Percentiles rank a stretch among this genome's conserved stretches.
Evolutionary conservation across 2,329 filamentous ascomycete genomes (phyloP).

Genomic region (Cylindrodendrum hubeiense): DNA sequence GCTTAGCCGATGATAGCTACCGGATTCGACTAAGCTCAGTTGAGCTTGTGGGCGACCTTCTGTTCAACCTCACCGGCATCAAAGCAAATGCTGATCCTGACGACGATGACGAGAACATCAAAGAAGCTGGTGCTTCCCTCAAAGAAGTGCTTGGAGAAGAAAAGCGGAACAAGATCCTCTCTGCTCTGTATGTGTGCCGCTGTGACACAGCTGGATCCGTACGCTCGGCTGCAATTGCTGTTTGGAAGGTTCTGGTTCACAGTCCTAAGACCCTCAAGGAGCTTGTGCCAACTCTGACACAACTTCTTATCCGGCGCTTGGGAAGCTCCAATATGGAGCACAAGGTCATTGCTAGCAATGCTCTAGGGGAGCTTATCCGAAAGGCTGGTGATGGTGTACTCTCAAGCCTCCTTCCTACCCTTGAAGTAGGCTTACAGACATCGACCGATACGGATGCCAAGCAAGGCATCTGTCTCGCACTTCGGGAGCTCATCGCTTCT

Average conservation of each 20-base stretch:
- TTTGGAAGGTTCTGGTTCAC: slow-evolving; percentile 97
- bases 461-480: slow-evolving; percentile 96
- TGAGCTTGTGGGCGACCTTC: slow-evolving; percentile 93
- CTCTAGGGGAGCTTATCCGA: slow-evolving; percentile 94
- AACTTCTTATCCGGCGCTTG: slow-evolving; percentile 92
- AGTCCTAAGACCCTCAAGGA: slow-evolving; percentile 94
- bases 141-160: slow-evolving; percentile 95
- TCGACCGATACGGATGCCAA: slow-evolving; percentile 93
- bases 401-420: slow-evolving; percentile 86
- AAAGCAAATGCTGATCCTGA: slow-evolving; percentile 82
- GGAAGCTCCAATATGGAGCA: slow-evolving; percentile 98
- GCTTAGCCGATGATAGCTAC: slow-evolving; percentile 96
- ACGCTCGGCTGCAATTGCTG: slow-evolving; percentile 87
- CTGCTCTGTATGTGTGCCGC: slow-evolving; percentile 96
- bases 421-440: slow-evolving; percentile 90
- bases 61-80: slow-evolving; percentile 98
- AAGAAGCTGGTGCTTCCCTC: slow-evolving; percentile 92
- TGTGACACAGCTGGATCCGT: slow-evolving; percentile 96
- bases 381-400: slow-evolving; percentile 96
- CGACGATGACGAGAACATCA: slow-evolving; percentile 82
- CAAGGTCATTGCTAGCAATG: slow-evolving; percentile 98
- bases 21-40: slow-evolving; percentile 98
- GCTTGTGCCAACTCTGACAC: slow-evolving; percentile 92
- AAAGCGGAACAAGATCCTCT: slow-evolving; percentile 95
- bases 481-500: slow-evolving; percentile 92